Evolutionary conservation across 768 basidiomycete species (phyloP), one percentile per base, ranked within the genome.

Genomic region (Stropharia rugosoannulata): DNA sequence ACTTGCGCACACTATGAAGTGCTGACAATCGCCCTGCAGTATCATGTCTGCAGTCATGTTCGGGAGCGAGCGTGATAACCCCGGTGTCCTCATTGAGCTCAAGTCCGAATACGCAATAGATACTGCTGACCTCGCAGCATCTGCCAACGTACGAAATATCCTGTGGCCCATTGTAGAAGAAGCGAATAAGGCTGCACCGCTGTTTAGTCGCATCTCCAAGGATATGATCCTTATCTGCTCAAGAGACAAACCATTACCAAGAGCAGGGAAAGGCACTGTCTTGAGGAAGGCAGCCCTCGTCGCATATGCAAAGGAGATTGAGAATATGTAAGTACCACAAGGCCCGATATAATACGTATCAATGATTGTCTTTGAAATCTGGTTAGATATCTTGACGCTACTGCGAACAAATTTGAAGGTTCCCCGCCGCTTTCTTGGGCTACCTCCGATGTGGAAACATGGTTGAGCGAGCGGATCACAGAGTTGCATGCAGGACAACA

Each of bases 221-320:
- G 78, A 84, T 61, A 78, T 83, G 76, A 77, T 84, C 42, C 49
- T 83, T 42, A 68, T 82, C 8, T 67, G 78, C 0, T 57, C 60
- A 0, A 60, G 63, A 2, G 64, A 64, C 8, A 73, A 73, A 19
- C 80, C 78, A 1, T 68, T 84, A 57, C 64, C 74, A 18, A 73
- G 76, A 19, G 67, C 77, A 1, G 74, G 71, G 0, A 85, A 84
- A 62, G 79, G 79, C 0, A 81, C 80, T 0, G 70, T 80, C 7
- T 73, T 72, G 47, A 73, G 77, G 39, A 78, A 79, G 56, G 73
- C 73, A 5, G 75, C 77, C 0, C 51, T 83, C 29, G 61, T 58
- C 4, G 27, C 66, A 16, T 84, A 83, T 59, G 66, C 65, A 7
- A 40, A 68, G 1, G 81, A 84, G 56, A 81, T 84, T n/a, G 70